Base-by-base conservation (phyloP, 768 basidiomycete species). In the Lenzites betulinus region DNA sequence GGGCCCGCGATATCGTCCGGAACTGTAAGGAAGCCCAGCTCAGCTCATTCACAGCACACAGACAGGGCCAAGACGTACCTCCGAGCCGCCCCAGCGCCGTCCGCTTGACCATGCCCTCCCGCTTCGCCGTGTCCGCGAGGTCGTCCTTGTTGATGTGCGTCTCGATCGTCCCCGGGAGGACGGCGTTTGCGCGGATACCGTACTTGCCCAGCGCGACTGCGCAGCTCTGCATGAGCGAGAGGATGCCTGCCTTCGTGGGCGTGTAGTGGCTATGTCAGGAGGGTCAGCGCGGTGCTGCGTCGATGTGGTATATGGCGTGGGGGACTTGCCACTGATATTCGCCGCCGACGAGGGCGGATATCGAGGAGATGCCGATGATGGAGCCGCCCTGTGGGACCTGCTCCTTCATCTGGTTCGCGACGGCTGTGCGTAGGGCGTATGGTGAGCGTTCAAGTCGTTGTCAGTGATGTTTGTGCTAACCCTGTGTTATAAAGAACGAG, bases 111-210 rank as follows among this genome's bases (percentile, higher is more conserved):
- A 87, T 90, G 61, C 81, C 80, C 43, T 82, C 79, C 23, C 85
- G 77, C 70, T 90, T 91, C 44, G 67, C 71, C 2, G 71, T 69
- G 64, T 88, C 80, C 13, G 84, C 69, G 33, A 92, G 79, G 71
- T 92, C 88, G 60, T 88, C 88, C 66, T 84, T 84, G 74, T 92
- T 91, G 73, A 90, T 90, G 64, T 86, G 81, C 20, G 90, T 92
- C 42, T 81, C 86, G 64, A 91, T 87, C 2, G 90, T 90, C 9
- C 89, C 89, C 15, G 89, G 89, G n/a, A 90, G 78, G 51, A 88
- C 73, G 3, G 86, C 84, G 67, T 88, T 87, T 41, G 84, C 88
- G 38, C 90, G 81, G 64, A 92, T 92, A 50, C 83, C 83, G 71
- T 89, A 83, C 62, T 88, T 86, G n/a, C 88, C 88, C 25, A 91